These are phyloP conservation scores for Linum usitatissimum DNA, from an alignment of 345 rosid species.

Conservation along the genomic window DNA sequence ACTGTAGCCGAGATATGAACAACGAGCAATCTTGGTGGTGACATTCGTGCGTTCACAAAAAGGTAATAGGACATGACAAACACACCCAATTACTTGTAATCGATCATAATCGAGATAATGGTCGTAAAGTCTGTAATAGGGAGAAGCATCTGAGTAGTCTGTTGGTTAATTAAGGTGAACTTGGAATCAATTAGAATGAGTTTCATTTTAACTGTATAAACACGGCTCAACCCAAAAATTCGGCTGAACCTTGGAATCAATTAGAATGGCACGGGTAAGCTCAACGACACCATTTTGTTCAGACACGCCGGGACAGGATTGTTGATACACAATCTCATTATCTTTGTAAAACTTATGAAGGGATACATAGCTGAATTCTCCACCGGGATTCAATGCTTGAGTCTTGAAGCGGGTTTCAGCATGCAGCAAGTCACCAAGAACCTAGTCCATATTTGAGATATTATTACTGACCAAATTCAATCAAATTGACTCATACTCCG, in stretches of 20 bases:
- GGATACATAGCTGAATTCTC: neutral
- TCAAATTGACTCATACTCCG: too few relatives aligned
- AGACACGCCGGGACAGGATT: neutral
- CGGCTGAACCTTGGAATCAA: neutral
- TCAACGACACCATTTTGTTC: neutral
- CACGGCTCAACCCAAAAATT: neutral
- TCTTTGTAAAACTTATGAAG: neutral
- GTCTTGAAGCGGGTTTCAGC: too few relatives aligned
- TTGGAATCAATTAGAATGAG: too few relatives aligned
- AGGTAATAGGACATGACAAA: neutral
- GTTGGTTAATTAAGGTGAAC: neutral
- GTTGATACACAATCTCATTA: neutral
- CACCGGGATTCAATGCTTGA: neutral
- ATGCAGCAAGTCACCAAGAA: too few relatives aligned
- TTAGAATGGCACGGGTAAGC: neutral
- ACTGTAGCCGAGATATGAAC: neutral
- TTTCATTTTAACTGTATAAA: neutral
- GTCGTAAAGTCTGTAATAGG: neutral
- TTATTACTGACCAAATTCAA: too few relatives aligned
- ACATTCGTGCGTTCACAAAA: neutral
- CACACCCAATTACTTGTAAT: neutral
- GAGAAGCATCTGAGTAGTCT: neutral
- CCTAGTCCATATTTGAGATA: too few relatives aligned
- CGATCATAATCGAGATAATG: neutral
- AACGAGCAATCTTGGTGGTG: neutral